Base-by-base conservation (phyloP, 148 eudicot species). In the Rhododendron simsii region DNA sequence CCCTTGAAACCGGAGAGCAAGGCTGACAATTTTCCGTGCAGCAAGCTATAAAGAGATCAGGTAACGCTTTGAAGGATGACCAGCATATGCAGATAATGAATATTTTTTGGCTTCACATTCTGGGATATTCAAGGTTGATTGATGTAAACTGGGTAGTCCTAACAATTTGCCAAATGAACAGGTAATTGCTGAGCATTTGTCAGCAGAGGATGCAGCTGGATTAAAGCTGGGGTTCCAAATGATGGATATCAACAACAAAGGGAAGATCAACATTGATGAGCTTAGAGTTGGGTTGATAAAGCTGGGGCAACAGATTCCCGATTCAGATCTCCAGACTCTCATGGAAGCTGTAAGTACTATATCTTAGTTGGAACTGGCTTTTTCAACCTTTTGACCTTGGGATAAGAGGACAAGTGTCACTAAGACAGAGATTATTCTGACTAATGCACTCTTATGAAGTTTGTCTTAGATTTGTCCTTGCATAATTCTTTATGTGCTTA, bases 271-370 rank as follows among this genome's bases (percentile, higher is more conserved):
- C 82, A 82, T 92, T 73, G 94, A 95, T 50, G 95, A 95, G 91
- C 86, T 93, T 81, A 91, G 87, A 85, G 65, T 75, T 78, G 95
- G 94, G 59, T 79, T 93, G 86, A 90, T 84, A 37, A 92, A 93
- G 88, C 92, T 93, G 65, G 98, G 98, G 44, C 96, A 95, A 45
- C 92, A 88, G 79, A 87, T 95, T 35, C 57, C 94, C 59, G 95
- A 95, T 84, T 89, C 94, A 45, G 98, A 95, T 89, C 91, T 95
- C 87, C 93, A 93, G 87, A 92, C 90, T 85, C 89, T 93, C 86
- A 91, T 95, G 93, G 95, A 95, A 14, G 94, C 95, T 53, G 96
- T 95, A 89, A 87, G 95, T 57, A 47, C 75, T 28, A 69, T 69
- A 26, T 12, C 16, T 26, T 67, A 69, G 35, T 28, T 12, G 75